These are phyloP conservation scores for Senna siamea DNA, from an alignment of 306 rosid genomes.

Conservation along the genomic window DNA sequence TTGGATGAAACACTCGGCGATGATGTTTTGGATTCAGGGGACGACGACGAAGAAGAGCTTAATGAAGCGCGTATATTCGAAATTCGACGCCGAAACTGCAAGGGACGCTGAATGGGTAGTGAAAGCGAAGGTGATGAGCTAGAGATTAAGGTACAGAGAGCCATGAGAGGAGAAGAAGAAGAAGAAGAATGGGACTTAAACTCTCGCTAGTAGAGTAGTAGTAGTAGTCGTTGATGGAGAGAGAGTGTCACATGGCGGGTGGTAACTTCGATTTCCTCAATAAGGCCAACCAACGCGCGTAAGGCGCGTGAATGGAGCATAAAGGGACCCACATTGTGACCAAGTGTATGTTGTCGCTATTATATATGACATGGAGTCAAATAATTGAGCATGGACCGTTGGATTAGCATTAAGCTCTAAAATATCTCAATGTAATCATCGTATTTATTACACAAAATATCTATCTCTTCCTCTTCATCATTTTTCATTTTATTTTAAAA, in stretches of 20 bases:
- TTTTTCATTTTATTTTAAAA: too few species aligned
- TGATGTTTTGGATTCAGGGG: constrained; percentile 58
- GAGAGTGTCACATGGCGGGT: neutral
- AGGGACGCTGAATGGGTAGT: constrained; percentile 36
- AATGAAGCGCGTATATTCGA: constrained; percentile 51
- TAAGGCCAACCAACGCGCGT: neutral
- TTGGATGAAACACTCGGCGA: constrained; percentile 47
- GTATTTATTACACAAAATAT: too few species aligned
- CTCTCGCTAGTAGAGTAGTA: neutral
- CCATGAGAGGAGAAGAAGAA: constrained; percentile 49
- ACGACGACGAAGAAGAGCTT: constrained; percentile 61
- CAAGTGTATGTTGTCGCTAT: neutral
- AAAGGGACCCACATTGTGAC: neutral
- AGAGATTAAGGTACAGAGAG: constrained; percentile 59
- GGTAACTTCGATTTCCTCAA: neutral
- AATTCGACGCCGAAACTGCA: constrained; percentile 32
- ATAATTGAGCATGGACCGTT: neutral
- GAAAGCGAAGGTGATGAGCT: constrained; percentile 42
- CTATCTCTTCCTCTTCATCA: too few species aligned
- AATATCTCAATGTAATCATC: neutral
- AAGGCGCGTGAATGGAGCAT: neutral
- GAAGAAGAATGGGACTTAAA: neutral
- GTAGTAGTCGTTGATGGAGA: neutral
- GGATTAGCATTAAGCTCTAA: neutral
- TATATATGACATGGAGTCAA: neutral